Conservation (phyloP, 2,329 filamentous ascomycete species). For the Pseudogymnoascus sp. region DNA sequence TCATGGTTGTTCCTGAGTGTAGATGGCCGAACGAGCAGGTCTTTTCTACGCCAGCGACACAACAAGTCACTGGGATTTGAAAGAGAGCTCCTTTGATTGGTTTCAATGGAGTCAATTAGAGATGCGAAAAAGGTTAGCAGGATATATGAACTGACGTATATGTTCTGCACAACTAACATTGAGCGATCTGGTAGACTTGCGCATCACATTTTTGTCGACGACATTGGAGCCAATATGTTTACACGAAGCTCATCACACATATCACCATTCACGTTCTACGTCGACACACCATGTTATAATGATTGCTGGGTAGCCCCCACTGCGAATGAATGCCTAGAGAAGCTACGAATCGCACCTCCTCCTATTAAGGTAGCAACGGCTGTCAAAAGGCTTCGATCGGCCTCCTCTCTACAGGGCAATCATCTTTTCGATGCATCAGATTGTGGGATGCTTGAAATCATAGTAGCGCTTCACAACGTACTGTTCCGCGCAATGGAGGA, state of each 20-base stretch:
- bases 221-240: not conserved
- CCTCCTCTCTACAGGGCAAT: not conserved
- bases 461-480: not conserved
- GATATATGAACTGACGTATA: not conserved
- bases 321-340: not conserved
- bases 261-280: not conserved
- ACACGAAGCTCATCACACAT: conserved; percentile 1
- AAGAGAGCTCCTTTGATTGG: not conserved
- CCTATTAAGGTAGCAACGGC: not conserved
- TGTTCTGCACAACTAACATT: not conserved
- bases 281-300: not conserved
- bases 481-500: not conserved
- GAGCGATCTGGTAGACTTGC: not conserved
- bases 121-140: not conserved
- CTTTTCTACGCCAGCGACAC: not conserved
- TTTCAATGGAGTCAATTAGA: not conserved
- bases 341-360: not conserved
- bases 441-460: not conserved
- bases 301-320: not conserved
- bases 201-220: not conserved
- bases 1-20: not conserved
- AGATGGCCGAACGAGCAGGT: not conserved
- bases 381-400: not conserved
- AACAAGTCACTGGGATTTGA: not conserved
- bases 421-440: conserved; percentile 2